Evolutionary conservation across 192 early-diverging fungal species (phyloP).

Genomic region (Rhizophagus prolifer): DNA sequence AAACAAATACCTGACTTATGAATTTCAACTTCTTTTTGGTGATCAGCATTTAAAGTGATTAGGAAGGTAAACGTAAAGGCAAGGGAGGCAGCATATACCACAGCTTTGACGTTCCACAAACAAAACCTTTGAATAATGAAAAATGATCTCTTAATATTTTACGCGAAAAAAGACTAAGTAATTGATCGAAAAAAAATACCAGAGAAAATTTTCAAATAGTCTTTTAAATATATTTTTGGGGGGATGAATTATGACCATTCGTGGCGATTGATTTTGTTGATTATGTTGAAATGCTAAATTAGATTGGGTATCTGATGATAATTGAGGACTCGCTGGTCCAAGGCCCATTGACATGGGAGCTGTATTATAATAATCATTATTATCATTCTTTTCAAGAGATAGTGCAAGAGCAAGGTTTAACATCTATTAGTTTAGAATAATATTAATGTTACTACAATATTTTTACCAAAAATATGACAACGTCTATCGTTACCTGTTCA

Average conservation of each 20-base stretch:
- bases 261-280: not conserved
- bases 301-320: not conserved
- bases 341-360: not conserved
- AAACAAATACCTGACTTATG: not conserved
- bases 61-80: not conserved
- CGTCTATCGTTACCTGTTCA: no score
- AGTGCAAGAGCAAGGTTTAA: not conserved
- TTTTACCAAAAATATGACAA: no score
- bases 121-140: not conserved
- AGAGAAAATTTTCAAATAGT: not conserved
- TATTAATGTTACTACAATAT: not conserved
- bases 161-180: not conserved
- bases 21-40: not conserved
- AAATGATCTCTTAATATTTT: not conserved
- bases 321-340: not conserved
- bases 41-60: not conserved
- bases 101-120: not conserved
- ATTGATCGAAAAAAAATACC: not conserved
- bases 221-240: not conserved
- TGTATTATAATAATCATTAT: not conserved
- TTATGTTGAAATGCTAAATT: not conserved
- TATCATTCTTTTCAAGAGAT: not conserved
- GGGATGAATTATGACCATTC: not conserved
- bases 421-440: not conserved
- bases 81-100: not conserved